Conservation (phyloP, 768 basidiomycete species). For the Phylloporus sp. region DNA sequence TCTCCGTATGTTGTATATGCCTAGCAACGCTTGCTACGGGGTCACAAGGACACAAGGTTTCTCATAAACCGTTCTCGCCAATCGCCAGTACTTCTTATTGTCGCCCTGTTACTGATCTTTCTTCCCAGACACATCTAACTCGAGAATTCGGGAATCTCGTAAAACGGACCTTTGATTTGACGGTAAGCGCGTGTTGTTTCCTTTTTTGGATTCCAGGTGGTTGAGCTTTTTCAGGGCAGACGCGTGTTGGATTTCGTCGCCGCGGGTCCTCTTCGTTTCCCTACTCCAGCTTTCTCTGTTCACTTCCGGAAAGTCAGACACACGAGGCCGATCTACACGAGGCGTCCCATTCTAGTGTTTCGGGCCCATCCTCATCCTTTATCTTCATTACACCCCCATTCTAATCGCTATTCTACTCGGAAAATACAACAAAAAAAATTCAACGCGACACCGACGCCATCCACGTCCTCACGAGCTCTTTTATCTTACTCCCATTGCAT, state of each 20-base stretch:
- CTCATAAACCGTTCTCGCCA: background rate
- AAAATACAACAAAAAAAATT: constrained; percentile 23
- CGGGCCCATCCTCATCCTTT: constrained; percentile 6
- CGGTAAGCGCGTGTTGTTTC: constrained; percentile 30
- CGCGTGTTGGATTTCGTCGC: constrained; percentile 22
- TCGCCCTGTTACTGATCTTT: constrained; percentile 8
- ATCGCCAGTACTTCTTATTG: background rate
- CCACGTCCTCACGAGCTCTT: constrained; percentile 26
- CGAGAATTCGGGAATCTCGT: constrained; percentile 5
- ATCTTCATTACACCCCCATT: constrained; percentile 24
- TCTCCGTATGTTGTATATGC: constrained; percentile 13
- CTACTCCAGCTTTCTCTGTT: constrained; percentile 26
- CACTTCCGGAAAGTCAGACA: constrained; percentile 40
- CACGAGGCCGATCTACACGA: constrained; percentile 53
- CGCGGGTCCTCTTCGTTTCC: constrained; percentile 17
- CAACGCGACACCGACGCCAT: constrained; percentile 34
- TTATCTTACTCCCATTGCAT: constrained; percentile 30
- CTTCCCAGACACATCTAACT: background rate
- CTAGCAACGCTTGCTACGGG: constrained; percentile 22
- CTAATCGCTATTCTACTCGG: constrained; percentile 16
- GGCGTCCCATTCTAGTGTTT: constrained; percentile 36
- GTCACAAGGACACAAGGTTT: background rate
- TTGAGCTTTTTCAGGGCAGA: constrained; percentile 34
- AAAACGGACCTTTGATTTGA: constrained; percentile 9
- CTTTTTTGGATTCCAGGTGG: constrained; percentile 26